A percentile compares a stretch with the other conserved stretches of the same genome.
Evolutionary conservation across 1,284 basidiomycete genomes (phyloP).

Genomic region (Waitea zeae): DNA sequence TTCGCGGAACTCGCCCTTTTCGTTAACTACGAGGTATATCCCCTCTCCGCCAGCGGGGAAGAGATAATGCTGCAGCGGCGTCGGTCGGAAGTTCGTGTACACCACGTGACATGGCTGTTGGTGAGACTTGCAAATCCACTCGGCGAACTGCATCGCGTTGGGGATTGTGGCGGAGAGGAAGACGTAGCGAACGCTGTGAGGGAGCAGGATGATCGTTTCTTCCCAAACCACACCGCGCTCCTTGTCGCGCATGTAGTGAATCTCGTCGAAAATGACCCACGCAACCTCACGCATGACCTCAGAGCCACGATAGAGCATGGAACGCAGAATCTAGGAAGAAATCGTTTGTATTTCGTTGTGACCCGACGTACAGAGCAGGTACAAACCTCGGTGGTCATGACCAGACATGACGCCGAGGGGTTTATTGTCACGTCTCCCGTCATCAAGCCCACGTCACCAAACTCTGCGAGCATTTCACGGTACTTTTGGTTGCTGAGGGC

Average conservation of each 20-base stretch:
- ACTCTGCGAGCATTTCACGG: constrained; percentile 92
- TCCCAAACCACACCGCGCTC: constrained; percentile 81
- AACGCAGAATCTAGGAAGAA: constrained; percentile 85
- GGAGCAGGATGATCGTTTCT: constrained; percentile 92
- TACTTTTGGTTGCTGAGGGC: constrained; percentile 98
- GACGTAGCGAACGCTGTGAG: constrained; percentile 92
- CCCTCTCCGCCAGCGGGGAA: constrained; percentile 95
- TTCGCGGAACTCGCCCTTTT: constrained; percentile 91
- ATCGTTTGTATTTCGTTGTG: too few species aligned
- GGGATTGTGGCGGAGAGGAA: constrained; percentile 99
- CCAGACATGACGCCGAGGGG: constrained; percentile 88
- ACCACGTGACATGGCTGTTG: constrained; percentile 98
- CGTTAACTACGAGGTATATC: constrained; percentile 95
- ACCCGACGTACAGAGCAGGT: background rate
- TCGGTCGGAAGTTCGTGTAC: constrained; percentile 98
- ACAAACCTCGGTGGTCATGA: constrained; percentile 96
- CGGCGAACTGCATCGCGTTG: constrained; percentile 98
- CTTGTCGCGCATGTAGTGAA: constrained; percentile 99
- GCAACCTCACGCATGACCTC: constrained; percentile 99
- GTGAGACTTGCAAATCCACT: constrained; percentile 97
- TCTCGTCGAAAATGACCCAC: constrained; percentile 99
- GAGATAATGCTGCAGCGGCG: constrained; percentile 95
- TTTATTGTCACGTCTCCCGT: constrained; percentile 99
- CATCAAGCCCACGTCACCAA: constrained; percentile 98
- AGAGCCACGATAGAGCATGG: constrained; percentile 97